Conservation (phyloP, 1,139 yeast species). For the Saccharomyces hybrid region DNA sequence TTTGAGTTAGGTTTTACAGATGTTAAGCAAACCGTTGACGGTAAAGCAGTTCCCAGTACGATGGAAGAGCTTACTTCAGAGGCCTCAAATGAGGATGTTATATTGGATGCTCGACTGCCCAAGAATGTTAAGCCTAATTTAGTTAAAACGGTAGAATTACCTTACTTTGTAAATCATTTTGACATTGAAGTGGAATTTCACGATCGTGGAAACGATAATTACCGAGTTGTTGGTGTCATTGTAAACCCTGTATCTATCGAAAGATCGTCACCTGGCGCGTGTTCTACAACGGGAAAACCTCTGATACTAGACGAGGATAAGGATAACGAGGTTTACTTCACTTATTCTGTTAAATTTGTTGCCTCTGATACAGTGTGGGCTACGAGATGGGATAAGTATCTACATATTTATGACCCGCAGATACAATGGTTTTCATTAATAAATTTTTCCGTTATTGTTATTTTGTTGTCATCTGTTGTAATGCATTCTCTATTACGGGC, state of each 20-base stretch:
- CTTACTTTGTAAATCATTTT: constrained; percentile 72
- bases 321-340: constrained; percentile 44
- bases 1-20: constrained; percentile 71
- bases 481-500: constrained; percentile 75
- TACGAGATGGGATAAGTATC: constrained; percentile 96
- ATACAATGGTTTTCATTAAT: constrained; percentile 93
- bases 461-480: constrained; percentile 70
- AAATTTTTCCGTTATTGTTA: constrained; percentile 74
- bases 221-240: constrained; percentile 85
- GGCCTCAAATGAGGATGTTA: not conserved
- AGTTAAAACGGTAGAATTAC: constrained; percentile 24
- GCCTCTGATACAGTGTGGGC: constrained; percentile 85
- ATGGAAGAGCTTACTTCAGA: constrained; percentile 1
- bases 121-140: constrained; percentile 13
- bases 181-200: constrained; percentile 78
- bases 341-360: constrained; percentile 59
- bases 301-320: constrained; percentile 38
- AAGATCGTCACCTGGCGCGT: constrained; percentile 35
- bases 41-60: constrained; percentile 2
- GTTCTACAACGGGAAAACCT: constrained; percentile 35
- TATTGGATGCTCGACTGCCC: constrained; percentile 2
- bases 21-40: constrained; percentile 14
- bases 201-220: constrained; percentile 55
- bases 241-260: constrained; percentile 64
- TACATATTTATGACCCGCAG: constrained; percentile 85